phyloP scores from a whole-genome alignment of 371 early-diverging fungal genomes.

The Circinella minor region DNA sequence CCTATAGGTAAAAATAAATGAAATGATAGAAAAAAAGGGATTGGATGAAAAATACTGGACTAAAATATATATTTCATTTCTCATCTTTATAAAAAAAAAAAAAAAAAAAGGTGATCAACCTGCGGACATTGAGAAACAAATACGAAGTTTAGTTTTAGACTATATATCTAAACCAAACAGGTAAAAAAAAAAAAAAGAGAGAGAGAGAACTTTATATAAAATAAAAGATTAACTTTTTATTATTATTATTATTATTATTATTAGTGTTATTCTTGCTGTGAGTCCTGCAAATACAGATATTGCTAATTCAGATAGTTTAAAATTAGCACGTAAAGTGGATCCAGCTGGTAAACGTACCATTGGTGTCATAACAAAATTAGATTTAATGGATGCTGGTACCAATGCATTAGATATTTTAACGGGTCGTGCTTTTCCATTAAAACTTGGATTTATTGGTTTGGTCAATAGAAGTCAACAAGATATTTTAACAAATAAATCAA shows the following conservation, averaged over 20 bases:
- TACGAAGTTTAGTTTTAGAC: slow-evolving; percentile 81
- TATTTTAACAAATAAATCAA: slow-evolving; percentile 81
- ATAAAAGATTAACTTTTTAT: not conserved
- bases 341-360: slow-evolving; percentile 86
- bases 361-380: slow-evolving; percentile 94
- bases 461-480: slow-evolving; percentile 92
- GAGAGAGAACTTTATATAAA: no score
- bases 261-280: slow-evolving; percentile 92
- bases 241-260: not conserved
- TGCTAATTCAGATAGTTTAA: slow-evolving; percentile 93
- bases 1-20: slow-evolving; percentile 44
- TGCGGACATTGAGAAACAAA: slow-evolving; percentile 88
- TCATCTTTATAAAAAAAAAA: not conserved
- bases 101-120: slow-evolving; percentile 75
- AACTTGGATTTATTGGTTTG: slow-evolving; percentile 91
- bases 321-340: slow-evolving; percentile 92
- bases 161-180: slow-evolving; percentile 89
- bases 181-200: slow-evolving; percentile 27
- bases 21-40: not conserved
- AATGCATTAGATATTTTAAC: slow-evolving; percentile 88
- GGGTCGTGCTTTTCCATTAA: slow-evolving; percentile 81
- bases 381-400: slow-evolving; percentile 95
- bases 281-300: slow-evolving; percentile 93
- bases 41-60: not conserved
- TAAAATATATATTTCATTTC: not conserved